Conservation (phyloP, 139 green algal genomes). For the Asterochloris sp. region DNA sequence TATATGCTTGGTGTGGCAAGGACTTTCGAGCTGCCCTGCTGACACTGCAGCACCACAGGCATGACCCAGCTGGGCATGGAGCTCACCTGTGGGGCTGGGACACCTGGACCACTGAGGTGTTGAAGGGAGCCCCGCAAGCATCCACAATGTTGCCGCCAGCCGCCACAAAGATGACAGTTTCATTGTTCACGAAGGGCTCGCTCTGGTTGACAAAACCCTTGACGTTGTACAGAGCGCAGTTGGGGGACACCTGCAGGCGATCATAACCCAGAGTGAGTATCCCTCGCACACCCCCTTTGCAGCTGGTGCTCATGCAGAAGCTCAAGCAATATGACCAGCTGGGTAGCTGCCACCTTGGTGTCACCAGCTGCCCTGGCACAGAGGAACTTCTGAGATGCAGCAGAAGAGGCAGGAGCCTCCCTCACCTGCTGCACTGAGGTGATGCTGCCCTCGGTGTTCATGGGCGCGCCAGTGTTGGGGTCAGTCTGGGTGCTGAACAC, state of each 20-base stretch:
- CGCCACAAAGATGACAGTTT: slow-evolving; percentile 10
- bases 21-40: no score
- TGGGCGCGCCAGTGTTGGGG: background rate
- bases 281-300: no score
- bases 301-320: no score
- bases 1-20: no score
- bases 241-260: slow-evolving; percentile 4
- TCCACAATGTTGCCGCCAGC: slow-evolving; percentile 17
- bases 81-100: background rate
- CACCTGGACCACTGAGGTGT: slow-evolving; percentile 2
- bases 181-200: slow-evolving; percentile 11
- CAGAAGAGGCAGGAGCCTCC: no score
- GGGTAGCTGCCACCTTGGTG: background rate
- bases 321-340: no score
- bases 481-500: slow-evolving; percentile 11
- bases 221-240: slow-evolving; percentile 12
- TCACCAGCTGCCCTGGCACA: background rate
- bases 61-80: no score
- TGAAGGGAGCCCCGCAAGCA: slow-evolving; percentile 5
- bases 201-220: slow-evolving; percentile 14
- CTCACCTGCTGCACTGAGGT: slow-evolving; percentile 9
- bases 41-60: background rate
- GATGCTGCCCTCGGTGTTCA: background rate
- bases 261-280: background rate
- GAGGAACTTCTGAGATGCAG: background rate